These are phyloP conservation scores for Theobroma grandiflorum DNA, from an alignment of 441 rosid species.

Conservation along the genomic window DNA sequence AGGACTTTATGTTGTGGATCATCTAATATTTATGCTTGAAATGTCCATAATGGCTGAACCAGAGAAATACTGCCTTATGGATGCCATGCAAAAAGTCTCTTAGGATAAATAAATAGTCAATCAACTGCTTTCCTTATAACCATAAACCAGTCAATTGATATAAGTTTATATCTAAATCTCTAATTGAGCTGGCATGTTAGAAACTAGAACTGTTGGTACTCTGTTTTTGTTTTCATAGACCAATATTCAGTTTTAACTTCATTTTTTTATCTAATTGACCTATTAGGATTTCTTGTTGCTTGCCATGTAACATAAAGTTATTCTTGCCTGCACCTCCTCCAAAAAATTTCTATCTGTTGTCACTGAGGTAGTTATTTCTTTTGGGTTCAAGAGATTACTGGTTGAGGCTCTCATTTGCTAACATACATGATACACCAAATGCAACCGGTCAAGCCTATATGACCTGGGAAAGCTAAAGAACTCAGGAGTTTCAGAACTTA, in stretches of 20 bases:
- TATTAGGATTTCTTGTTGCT: background rate
- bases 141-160: background rate
- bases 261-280: background rate
- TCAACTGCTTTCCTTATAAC: slow-evolving; percentile 4
- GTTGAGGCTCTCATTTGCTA: slow-evolving; percentile 20
- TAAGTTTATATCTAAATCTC: background rate
- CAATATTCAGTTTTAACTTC: background rate
- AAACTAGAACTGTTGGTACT: background rate
- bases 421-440: background rate
- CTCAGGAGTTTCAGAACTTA: slow-evolving; percentile 23
- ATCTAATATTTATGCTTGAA: background rate
- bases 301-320: background rate
- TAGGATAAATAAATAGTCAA: background rate
- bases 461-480: slow-evolving; percentile 26
- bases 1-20: background rate
- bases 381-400: slow-evolving; percentile 25
- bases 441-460: slow-evolving; percentile 16
- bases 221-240: background rate
- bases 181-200: slow-evolving; percentile 1
- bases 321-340: background rate
- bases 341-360: background rate
- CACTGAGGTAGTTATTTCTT: slow-evolving; percentile 16
- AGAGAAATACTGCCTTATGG: background rate
- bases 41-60: background rate
- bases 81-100: background rate